phyloP scores from a whole-genome alignment of 345 rosid genomes.

The Noccaea caerulescens region DNA sequence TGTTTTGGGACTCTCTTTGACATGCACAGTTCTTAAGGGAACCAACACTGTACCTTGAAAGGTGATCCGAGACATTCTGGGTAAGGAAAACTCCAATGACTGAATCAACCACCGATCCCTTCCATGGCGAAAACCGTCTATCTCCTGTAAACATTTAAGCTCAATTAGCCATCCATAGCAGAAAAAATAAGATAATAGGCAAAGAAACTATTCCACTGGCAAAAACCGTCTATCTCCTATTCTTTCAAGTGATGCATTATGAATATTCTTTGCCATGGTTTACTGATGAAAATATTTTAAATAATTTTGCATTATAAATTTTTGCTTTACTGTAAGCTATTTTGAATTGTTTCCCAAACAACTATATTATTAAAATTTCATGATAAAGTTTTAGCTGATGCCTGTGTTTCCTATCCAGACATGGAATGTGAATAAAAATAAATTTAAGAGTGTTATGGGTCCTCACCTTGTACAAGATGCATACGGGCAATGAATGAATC shows the following conservation, averaged over 20 bases:
- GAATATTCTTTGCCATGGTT: slow-evolving; percentile 10
- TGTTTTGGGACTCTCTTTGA: slow-evolving; percentile 24
- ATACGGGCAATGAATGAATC: slow-evolving; percentile 89
- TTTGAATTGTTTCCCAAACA: slow-evolving; percentile 10
- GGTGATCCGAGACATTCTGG: slow-evolving; percentile 95
- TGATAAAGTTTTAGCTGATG: slow-evolving; percentile 12
- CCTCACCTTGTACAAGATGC: slow-evolving; percentile 95
- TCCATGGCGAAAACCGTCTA: slow-evolving; percentile 96
- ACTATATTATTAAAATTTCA: slow-evolving; percentile 12
- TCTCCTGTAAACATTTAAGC: slow-evolving; percentile 64
- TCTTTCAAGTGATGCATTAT: slow-evolving; percentile 16
- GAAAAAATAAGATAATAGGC: background rate
- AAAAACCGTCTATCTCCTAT: background rate
- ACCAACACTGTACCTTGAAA: slow-evolving; percentile 68
- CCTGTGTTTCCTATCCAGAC: slow-evolving; percentile 11
- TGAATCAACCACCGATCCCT: slow-evolving; percentile 97
- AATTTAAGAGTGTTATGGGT: slow-evolving; percentile 17
- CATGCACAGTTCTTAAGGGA: slow-evolving; percentile 20
- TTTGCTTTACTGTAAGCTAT: slow-evolving; percentile 17
- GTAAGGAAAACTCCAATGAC: slow-evolving; percentile 96
- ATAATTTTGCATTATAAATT: background rate
- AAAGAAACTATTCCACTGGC: background rate
- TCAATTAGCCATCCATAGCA: slow-evolving; percentile 13
- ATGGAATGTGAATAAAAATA: slow-evolving; percentile 9
- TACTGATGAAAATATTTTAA: background rate